A percentile compares a stretch with the other conserved stretches of the same genome.
These are phyloP conservation scores for Trametes maxima DNA, from an alignment of 768 basidiomycete species.

Conservation along the genomic window DNA sequence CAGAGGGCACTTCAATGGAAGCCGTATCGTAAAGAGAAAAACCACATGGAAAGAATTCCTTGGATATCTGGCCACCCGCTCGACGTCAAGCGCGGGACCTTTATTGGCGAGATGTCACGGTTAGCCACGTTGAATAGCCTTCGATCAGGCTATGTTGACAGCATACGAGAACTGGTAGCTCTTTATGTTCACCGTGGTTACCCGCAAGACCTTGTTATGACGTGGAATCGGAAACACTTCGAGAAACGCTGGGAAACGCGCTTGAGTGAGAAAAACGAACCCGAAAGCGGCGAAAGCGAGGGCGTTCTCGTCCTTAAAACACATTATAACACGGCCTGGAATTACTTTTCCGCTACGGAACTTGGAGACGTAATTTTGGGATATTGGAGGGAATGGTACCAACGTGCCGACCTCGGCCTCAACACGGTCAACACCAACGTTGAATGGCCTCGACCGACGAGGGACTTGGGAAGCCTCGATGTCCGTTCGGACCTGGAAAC, in stretches of 20 bases:
- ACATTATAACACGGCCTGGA: slow-evolving; percentile 36
- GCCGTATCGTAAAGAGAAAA: slow-evolving; percentile 18
- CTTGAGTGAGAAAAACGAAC: slow-evolving; percentile 14
- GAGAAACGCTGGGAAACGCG: slow-evolving; percentile 35
- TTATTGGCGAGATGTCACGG: slow-evolving; percentile 25
- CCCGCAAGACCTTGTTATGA: slow-evolving; percentile 29
- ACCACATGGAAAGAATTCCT: slow-evolving; percentile 26
- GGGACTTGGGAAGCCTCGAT: neutral
- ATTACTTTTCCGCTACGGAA: slow-evolving; percentile 36
- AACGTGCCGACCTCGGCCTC: neutral
- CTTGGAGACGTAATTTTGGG: slow-evolving; percentile 32
- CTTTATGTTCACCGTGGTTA: slow-evolving; percentile 38
- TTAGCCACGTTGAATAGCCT: slow-evolving; percentile 33
- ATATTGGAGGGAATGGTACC: slow-evolving; percentile 27
- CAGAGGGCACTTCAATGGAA: slow-evolving; percentile 6
- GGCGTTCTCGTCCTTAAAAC: slow-evolving; percentile 37
- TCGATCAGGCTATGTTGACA: slow-evolving; percentile 31
- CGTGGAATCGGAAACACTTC: slow-evolving; percentile 32
- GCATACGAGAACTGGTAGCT: slow-evolving; percentile 27
- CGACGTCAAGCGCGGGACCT: slow-evolving; percentile 25
- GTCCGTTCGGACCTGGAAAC: neutral
- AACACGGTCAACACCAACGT: neutral
- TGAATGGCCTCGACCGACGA: neutral
- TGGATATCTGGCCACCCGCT: slow-evolving; percentile 16
- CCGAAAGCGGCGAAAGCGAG: neutral